These are phyloP conservation scores for Monosporascus sp. DNA, from an alignment of 2,329 filamentous ascomycete genomes.

Conservation along the genomic window DNA sequence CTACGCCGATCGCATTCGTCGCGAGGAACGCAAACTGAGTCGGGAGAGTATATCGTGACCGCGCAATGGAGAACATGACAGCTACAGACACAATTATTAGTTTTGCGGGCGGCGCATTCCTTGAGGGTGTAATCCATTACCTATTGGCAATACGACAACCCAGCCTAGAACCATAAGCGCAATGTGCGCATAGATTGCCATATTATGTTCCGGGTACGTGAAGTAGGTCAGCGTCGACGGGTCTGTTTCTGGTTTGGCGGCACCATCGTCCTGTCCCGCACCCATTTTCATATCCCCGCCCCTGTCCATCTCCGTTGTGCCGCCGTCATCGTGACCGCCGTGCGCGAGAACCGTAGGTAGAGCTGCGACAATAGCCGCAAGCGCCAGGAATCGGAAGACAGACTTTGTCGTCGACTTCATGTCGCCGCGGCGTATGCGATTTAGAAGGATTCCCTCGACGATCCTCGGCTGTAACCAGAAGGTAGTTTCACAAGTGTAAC, in stretches of 20 bases:
- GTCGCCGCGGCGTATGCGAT: constrained; percentile 5
- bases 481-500: no score
- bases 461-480: neutral
- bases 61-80: constrained; percentile 79
- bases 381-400: constrained; percentile 20
- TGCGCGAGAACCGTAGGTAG: constrained; percentile 28
- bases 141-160: constrained; percentile 63
- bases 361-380: constrained; percentile 23
- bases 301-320: constrained; percentile 26
- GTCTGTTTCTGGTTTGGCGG: constrained; percentile 19
- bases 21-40: constrained; percentile 64
- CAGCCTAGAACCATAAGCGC: constrained; percentile 63
- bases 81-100: constrained; percentile 40
- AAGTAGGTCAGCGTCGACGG: constrained; percentile 34
- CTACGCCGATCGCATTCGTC: constrained; percentile 57
- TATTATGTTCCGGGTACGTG: constrained; percentile 30
- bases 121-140: constrained; percentile 33
- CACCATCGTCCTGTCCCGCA: constrained; percentile 27
- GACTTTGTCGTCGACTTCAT: constrained; percentile 19
- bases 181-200: constrained; percentile 52
- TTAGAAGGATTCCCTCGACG: neutral
- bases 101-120: neutral
- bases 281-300: constrained; percentile 23
- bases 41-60: constrained; percentile 67
- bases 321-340: constrained; percentile 23